Evolutionary conservation across 352 stramenopile species (phyloP), one percentile per base, ranked within the genome.

Genomic region (Globisporangium paroecandrum): DNA sequence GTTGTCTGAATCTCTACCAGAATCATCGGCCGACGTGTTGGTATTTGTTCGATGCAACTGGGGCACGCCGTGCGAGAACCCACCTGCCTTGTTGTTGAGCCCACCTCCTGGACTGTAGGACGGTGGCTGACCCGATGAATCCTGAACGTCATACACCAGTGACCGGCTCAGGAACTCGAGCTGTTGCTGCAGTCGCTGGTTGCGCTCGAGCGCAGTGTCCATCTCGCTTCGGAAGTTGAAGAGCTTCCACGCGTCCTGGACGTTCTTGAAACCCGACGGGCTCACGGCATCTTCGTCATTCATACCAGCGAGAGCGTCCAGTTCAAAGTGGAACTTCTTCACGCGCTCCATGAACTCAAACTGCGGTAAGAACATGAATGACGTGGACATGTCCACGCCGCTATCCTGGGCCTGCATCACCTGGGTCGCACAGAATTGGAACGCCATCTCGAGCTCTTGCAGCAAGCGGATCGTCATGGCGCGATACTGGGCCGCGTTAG

Each of bases 271-370:
- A 20, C 51, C 62, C 49, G 41, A 13, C 0, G 12, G 24, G 3
- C 8, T 22, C 15, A 18, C 27, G 1, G 32, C 25, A 24, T 55
- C 49, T 24, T 54, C 71, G 6, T 76, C 70, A 3, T 64, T 71
- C 27, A 74, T 62, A 13, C 74, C 74, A 24, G 66, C 65, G 13
- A 83, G 43, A 5, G 69, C 58, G 22, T 86, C 76, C 0, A 88
- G 62, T 18, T 89, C 82, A 7, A 64, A 60, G 61, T 90, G 82
- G 55, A 90, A 85, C 47, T 77, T 75, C 70, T 90, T 92, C 12
- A 90, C 82, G 57, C 82, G 82, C 53, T 89, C 82, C 73, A 92
- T 87, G 61, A 92, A 82, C 71, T 90, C 80, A 64, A 87, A 73
- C 58, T 92, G 82, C 22, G 84, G 84, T 29, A 89, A 65, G 53